These are phyloP conservation scores for Hypoxylon sp. DNA, from an alignment of 2,329 filamentous ascomycete species.

Conservation along the genomic window DNA sequence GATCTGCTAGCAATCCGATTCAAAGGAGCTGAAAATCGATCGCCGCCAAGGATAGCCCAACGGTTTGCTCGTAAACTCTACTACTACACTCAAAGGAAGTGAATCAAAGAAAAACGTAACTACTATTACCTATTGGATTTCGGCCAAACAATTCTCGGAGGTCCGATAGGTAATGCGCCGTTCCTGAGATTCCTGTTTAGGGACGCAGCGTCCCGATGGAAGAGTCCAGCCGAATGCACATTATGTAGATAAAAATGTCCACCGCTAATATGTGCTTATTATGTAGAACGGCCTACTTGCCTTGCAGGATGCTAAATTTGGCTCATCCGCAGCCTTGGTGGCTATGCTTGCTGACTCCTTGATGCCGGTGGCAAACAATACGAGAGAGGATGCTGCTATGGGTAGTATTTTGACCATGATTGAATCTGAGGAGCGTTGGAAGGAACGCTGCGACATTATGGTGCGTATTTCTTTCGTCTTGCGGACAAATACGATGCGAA, in stretches of 20 bases:
- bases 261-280: slow-evolving; percentile 16
- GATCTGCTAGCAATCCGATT: slow-evolving; percentile 33
- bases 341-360: slow-evolving; percentile 28
- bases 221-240: slow-evolving; percentile 16
- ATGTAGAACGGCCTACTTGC: slow-evolving; percentile 7
- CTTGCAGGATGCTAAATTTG: slow-evolving; percentile 36
- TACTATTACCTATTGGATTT: slow-evolving; percentile 22
- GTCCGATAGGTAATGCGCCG: slow-evolving; percentile 32
- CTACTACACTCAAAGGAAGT: slow-evolving; percentile 17
- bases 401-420: slow-evolving; percentile 29
- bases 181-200: slow-evolving; percentile 30
- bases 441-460: slow-evolving; percentile 33
- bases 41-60: slow-evolving; percentile 27
- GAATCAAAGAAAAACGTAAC: slow-evolving; percentile 27
- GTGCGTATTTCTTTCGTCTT: slow-evolving; percentile 28
- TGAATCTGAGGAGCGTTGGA: slow-evolving; percentile 34
- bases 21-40: slow-evolving; percentile 40
- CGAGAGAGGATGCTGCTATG: slow-evolving; percentile 29
- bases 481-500: slow-evolving; percentile 45
- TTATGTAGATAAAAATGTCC: slow-evolving; percentile 15
- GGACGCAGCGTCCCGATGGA: slow-evolving; percentile 30
- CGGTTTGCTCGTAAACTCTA: slow-evolving; percentile 13
- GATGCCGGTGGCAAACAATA: slow-evolving; percentile 20
- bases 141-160: slow-evolving; percentile 30
- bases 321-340: slow-evolving; percentile 28